These are phyloP conservation scores for Zygotorulaspora sp. DNA, from an alignment of 805 yeast species.

Conservation along the genomic window DNA sequence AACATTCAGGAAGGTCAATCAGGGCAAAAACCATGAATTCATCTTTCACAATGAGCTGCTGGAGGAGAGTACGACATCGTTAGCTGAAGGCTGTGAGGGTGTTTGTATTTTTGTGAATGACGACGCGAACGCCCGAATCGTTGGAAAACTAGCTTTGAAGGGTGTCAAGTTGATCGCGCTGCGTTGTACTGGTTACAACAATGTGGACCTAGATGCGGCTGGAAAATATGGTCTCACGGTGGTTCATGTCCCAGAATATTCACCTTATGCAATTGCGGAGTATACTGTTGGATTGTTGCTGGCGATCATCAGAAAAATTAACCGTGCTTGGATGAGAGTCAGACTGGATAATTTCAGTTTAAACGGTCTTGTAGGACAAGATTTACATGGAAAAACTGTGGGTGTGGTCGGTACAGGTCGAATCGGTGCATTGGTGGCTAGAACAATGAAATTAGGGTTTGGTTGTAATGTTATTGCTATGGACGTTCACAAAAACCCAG, in stretches of 20 bases:
- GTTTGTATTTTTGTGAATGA: not conserved
- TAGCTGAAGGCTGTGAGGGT: not conserved
- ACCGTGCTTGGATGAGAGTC: not conserved
- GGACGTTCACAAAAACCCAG: constrained; percentile 23
- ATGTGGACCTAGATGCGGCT: not conserved
- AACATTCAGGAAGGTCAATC: not conserved
- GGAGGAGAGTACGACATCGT: not conserved
- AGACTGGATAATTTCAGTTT: not conserved
- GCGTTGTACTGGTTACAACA: not conserved
- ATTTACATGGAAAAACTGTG: not conserved
- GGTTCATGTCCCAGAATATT: not conserved
- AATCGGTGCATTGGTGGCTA: not conserved
- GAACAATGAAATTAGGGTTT: not conserved
- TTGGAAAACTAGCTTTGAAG: not conserved
- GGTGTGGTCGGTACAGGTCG: not conserved
- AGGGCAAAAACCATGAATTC: not conserved
- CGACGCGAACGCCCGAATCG: not conserved
- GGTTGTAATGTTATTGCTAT: not conserved
- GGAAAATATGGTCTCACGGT: not conserved
- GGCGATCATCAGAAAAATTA: not conserved
- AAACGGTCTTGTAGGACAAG: not conserved
- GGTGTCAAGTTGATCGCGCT: not conserved
- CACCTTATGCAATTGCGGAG: not conserved
- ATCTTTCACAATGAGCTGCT: not conserved
- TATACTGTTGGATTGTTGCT: not conserved